These are phyloP conservation scores for Pezicula carpinea DNA, from an alignment of 2,329 filamentous ascomycete species.

Conservation along the genomic window DNA sequence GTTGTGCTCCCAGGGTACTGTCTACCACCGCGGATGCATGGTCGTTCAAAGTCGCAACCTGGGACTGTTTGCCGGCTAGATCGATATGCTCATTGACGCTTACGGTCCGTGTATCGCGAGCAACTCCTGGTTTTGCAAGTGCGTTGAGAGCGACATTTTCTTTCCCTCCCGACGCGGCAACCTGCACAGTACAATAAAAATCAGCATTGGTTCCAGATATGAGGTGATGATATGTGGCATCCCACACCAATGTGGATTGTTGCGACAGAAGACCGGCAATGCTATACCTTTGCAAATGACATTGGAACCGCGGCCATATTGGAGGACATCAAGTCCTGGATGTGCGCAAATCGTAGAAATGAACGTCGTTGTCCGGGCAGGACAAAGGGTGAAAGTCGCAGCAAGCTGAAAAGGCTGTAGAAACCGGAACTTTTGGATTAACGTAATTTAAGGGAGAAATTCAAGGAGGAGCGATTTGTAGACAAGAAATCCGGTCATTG, in stretches of 20 bases:
- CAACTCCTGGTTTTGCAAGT: constrained; percentile 25
- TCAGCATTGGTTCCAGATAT: constrained; percentile 6
- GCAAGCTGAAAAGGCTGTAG: constrained; percentile 23
- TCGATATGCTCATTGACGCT: constrained; percentile 18
- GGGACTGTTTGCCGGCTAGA: constrained; percentile 5
- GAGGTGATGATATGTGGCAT: constrained; percentile 22
- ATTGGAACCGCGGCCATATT: constrained; percentile 46
- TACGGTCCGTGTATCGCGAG: constrained; percentile 18
- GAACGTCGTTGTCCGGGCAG: constrained; percentile 25
- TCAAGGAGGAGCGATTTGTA: constrained; percentile 29
- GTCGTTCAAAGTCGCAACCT: constrained; percentile 31
- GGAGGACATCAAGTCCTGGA: constrained; percentile 8
- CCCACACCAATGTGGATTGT: constrained; percentile 37
- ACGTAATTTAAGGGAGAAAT: constrained; percentile 30
- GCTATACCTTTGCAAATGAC: constrained; percentile 71
- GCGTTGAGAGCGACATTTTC: constrained; percentile 30
- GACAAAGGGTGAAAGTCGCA: constrained; percentile 26
- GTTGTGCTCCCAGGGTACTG: constrained; percentile 9
- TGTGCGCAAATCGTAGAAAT: constrained; percentile 20
- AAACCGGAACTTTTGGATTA: constrained; percentile 16
- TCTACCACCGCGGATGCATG: constrained; percentile 2
- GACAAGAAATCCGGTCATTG: constrained; percentile 32
- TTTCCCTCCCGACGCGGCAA: constrained; percentile 43
- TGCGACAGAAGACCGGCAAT: constrained; percentile 6
- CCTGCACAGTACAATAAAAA: constrained; percentile 29